Base-by-base conservation (phyloP, 176 grass and related monocot species). In the Carex parvula region DNA sequence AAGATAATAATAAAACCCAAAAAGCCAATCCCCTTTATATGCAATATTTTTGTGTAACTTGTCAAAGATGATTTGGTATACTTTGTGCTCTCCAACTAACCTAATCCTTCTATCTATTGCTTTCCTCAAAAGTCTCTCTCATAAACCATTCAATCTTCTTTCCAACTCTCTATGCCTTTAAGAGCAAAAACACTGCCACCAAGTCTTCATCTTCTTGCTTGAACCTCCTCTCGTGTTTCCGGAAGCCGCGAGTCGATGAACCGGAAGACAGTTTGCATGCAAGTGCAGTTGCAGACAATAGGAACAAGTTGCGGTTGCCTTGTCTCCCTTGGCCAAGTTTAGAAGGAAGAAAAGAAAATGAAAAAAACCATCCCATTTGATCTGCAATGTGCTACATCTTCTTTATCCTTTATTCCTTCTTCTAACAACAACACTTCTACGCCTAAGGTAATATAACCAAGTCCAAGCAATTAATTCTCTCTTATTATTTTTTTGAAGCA, bases 301-400 rank as follows among this genome's bases (percentile, higher is more conserved):
- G 26, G 60, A 54, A 33, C 11, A 68, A 83, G 60, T n/a, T 53
- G 37, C 11, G n/a, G 26, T 15, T 83, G 18, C 80, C 61, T 68
- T 83, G 39, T 17, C 3, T 81, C 1, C 79, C 58, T 15, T 81
- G 79, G 80, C 33, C 80, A 83, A 64, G 16, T 67, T 65, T 62
- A 83, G 67, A 2, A 83, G 26, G 42, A 83, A 83, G 80, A 77
- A 56, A 83, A 68, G 21, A 83, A 83, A 33, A 83, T 64, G 37
- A 83, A 68, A 30, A 83, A 29, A 12, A 83, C 80, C 9, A 65
- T 83, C 8, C 80, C 80, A 2, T 83, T 83, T 83, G 80, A 83
- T 83, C 80, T 83, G 20, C 80, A 83, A 52, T 65, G 80, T n/a
- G 42, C 20, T 65, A 50, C 13, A 14, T 83, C 80, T 67, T 68